Evolutionary conservation across 108 stramenopile genomes (phyloP).

Genomic region (Parietichytrium sp.): DNA sequence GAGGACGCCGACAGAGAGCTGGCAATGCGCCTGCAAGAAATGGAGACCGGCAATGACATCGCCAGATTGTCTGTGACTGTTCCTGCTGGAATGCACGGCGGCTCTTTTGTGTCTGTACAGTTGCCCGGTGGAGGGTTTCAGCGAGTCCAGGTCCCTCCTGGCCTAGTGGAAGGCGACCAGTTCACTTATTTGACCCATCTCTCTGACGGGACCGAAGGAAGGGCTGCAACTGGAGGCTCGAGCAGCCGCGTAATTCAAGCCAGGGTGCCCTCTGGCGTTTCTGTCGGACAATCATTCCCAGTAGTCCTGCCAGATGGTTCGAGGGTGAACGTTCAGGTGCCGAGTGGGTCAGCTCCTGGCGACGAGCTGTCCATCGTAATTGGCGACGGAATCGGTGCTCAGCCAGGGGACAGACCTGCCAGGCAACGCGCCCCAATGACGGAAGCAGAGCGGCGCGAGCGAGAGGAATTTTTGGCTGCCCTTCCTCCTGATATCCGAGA

Average conservation of each 20-base stretch:
- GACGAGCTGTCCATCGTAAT: background rate
- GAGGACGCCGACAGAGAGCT: conserved; percentile 16
- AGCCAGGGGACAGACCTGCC: background rate
- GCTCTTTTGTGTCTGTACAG: background rate
- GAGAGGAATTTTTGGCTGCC: conserved; percentile 21
- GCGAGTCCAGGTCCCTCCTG: conserved; percentile 22
- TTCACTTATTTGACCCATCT: background rate
- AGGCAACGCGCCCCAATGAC: background rate
- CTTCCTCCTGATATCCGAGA: background rate
- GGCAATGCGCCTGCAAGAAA: background rate
- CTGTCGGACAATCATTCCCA: background rate
- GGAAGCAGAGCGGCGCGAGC: background rate
- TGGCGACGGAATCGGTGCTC: background rate
- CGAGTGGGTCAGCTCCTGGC: background rate
- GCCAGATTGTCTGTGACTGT: background rate
- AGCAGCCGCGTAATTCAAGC: background rate
- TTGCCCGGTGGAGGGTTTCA: background rate
- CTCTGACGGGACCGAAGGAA: background rate
- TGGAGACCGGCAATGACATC: background rate
- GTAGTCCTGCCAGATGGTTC: background rate
- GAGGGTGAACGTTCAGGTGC: background rate
- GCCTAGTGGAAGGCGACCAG: background rate
- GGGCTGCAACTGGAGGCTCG: background rate
- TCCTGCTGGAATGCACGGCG: background rate
- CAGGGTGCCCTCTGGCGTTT: background rate